Base-by-base conservation (phyloP, 495 filamentous ascomycete species). In the Talaromyces wortmannii region DNA sequence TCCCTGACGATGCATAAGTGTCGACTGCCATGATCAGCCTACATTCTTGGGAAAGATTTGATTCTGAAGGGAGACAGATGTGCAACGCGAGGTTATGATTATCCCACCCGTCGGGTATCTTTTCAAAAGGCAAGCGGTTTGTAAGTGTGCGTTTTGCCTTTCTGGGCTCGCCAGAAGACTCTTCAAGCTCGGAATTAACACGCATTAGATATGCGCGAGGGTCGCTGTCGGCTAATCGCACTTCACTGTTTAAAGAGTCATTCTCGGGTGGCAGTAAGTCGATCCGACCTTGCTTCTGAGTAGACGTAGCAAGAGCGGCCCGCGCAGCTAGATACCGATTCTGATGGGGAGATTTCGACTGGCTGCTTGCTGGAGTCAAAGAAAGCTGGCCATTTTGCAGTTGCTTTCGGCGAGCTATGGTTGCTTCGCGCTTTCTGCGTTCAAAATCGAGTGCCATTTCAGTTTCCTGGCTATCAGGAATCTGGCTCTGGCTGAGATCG, bases 391-490 rank as follows among this genome's bases (percentile, higher is more conserved):
- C 6, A 33, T 55, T 2, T 54, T 55, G 17, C 13, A 49, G 48
- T 8, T 64, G 63, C 18, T 58, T 51, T 8, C 72, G 69, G 23
- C 58, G 56, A 31, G 53, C 55, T 44, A 63, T 55, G 11, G 70
- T 73, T 12, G 67, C 74, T 16, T 70, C 67, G 57, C 61, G 68
- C 58, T 77, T 75, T n/a, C 72, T 62, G 6, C 50, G 58, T 49
- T 76, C 74, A 45, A 76, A 76, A 17, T 76, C 74, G 12, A 76
- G 60, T 10, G 72, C 72, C 31, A 57, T 59, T 49, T 74, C 70
- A 4, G 74, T 32, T 18, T 67, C 68, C 6, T 63, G 46, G 2
- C 58, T 57, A 1, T 51, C 52, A 15, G 46, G 53, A 2, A 55
- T 3, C 10, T 40, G 36, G 40, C 50, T 42, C 15, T 53, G 40